phyloP scores from a whole-genome alignment of 1,139 yeast species.

The Lodderomyces orthopsilosis region DNA sequence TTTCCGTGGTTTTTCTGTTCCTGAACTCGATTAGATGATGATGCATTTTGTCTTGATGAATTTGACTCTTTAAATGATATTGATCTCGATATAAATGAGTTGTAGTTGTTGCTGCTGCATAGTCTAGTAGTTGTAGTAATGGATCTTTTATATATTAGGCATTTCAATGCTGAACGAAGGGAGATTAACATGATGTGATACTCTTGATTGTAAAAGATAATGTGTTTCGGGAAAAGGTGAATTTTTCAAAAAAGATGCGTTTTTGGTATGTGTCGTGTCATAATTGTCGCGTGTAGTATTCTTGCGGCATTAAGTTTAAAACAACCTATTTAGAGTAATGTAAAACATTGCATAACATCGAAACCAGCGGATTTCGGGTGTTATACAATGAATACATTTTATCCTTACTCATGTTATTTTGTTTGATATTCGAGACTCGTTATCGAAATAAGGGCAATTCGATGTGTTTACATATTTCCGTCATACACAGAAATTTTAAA shows the following conservation, averaged over 20 bases:
- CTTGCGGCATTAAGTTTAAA: background rate
- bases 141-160: background rate
- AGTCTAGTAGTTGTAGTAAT: background rate
- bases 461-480: too few relatives aligned
- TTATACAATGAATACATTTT: too few relatives aligned
- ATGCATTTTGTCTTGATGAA: background rate
- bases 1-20: background rate
- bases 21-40: conserved; percentile 3
- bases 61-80: background rate
- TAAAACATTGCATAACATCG: too few relatives aligned
- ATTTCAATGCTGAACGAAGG: background rate
- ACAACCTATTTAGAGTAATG: too few relatives aligned
- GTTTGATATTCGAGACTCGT: too few relatives aligned
- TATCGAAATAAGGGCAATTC: too few relatives aligned
- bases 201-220: background rate
- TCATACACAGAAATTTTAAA: too few relatives aligned
- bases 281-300: background rate
- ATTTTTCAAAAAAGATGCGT: background rate
- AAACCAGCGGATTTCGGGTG: too few relatives aligned
- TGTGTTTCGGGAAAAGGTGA: background rate
- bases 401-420: too few relatives aligned
- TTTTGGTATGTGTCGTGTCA: background rate
- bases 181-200: background rate
- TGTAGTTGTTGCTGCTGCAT: background rate
- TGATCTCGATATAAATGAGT: conserved; percentile 2